Percentiles rank a stretch among this genome's conserved stretches.
phyloP scores from a whole-genome alignment of 352 stramenopile genomes.

The Phytophthora macrochlamydospora region DNA sequence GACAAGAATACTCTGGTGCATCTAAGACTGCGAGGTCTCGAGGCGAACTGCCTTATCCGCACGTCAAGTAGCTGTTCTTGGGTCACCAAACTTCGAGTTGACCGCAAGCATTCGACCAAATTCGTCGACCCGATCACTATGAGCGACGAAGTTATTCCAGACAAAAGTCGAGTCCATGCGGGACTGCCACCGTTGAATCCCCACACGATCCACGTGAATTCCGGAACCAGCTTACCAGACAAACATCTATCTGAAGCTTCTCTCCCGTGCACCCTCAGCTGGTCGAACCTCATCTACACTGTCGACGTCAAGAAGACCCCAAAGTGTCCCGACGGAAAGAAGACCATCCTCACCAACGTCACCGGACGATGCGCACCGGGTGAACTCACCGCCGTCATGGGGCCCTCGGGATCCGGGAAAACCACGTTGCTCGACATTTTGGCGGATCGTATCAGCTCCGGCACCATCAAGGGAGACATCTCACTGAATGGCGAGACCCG shows the following conservation, averaged over 20 bases:
- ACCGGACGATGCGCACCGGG: slow-evolving; percentile 58
- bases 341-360: slow-evolving; percentile 61
- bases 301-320: slow-evolving; percentile 25
- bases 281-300: slow-evolving; percentile 25
- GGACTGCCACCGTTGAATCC: slow-evolving; percentile 11
- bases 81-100: too few relatives aligned
- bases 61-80: too few relatives aligned
- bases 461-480: slow-evolving; percentile 43
- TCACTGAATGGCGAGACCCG: slow-evolving; percentile 50
- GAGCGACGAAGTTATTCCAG: slow-evolving; percentile 3
- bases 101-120: too few relatives aligned
- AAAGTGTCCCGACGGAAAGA: slow-evolving; percentile 27
- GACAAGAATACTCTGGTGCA: too few relatives aligned
- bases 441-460: slow-evolving; percentile 42
- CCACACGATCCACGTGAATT: background rate
- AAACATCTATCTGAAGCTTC: slow-evolving; percentile 10
- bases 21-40: too few relatives aligned
- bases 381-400: slow-evolving; percentile 70
- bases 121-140: slow-evolving; percentile 1
- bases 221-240: background rate
- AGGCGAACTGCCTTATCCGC: too few relatives aligned
- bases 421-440: slow-evolving; percentile 74
- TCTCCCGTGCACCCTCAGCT: slow-evolving; percentile 26
- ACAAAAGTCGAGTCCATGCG: slow-evolving; percentile 8
- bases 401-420: slow-evolving; percentile 60